Conservation (phyloP, 2,329 filamentous ascomycete genomes). For the Calcarisporium arbuscula region DNA sequence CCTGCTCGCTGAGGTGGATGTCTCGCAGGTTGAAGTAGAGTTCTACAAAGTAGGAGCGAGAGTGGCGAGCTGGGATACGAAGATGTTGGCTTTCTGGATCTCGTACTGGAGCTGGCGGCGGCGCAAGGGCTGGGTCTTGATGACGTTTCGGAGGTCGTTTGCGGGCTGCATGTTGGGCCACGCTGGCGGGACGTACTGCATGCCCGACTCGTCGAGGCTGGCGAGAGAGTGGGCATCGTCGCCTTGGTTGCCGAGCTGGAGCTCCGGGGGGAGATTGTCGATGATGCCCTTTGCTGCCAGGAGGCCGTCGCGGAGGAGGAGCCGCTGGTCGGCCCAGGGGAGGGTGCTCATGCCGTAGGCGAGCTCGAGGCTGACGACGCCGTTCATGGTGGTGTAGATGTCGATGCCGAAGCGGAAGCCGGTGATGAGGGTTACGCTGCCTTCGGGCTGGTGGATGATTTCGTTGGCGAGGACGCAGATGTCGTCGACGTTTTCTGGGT, state of each 20-base stretch:
- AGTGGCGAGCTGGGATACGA: conserved; percentile 73
- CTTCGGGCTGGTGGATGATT: conserved; percentile 63
- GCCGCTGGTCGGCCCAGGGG: conserved; percentile 72
- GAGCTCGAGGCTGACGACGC: conserved; percentile 71
- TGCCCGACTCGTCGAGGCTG: conserved; percentile 36
- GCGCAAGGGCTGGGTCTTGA: conserved; percentile 41
- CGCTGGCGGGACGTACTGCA: conserved; percentile 46
- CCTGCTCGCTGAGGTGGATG: conserved; percentile 46
- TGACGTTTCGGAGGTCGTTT: conserved; percentile 44
- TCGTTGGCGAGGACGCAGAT: conserved; percentile 68
- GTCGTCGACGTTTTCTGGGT: conserved; percentile 79
- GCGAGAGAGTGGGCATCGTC: conserved; percentile 31
- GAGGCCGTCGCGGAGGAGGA: conserved; percentile 64
- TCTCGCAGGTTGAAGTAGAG: conserved; percentile 76
- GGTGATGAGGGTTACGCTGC: conserved; percentile 61
- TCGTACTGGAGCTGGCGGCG: conserved; percentile 66
- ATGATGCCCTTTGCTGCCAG: conserved; percentile 63
- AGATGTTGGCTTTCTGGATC: conserved; percentile 89
- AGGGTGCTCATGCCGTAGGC: conserved; percentile 74
- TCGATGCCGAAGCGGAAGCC: conserved; percentile 77
- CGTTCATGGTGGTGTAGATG: conserved; percentile 75
- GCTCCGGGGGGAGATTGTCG: conserved; percentile 60
- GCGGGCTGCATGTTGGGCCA: conserved; percentile 39
- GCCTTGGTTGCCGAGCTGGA: conserved; percentile 47
- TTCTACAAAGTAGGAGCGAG: conserved; percentile 80